Evolutionary conservation across 257 asterid genomes (phyloP).

Genomic region (Coffea canephora): DNA sequence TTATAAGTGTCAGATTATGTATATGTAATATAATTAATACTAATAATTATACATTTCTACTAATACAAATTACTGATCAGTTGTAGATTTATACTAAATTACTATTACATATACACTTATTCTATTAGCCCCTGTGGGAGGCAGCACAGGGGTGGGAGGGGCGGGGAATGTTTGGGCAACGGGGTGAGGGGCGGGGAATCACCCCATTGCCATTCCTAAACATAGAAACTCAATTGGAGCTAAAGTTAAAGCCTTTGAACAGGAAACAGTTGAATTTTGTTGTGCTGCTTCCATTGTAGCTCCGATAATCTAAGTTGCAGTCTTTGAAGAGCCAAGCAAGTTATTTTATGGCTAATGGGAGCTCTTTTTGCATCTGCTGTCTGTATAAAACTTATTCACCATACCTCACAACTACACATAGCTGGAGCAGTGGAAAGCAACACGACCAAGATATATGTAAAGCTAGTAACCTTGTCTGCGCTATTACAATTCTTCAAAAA

Average conservation of each 20-base stretch:
- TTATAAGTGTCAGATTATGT: no score
- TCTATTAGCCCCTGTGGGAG: no score
- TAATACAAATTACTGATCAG: no score
- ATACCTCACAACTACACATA: background rate
- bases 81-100: no score
- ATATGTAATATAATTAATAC: no score
- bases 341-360: background rate
- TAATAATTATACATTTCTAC: no score
- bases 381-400: background rate
- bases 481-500: background rate
- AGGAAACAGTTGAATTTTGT: background rate
- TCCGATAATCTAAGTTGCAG: background rate
- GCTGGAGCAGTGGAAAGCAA: background rate
- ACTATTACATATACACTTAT: no score
- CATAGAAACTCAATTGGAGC: background rate
- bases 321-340: background rate
- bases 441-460: background rate
- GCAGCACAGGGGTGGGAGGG: no score
- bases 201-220: no score
- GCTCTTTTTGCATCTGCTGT: background rate
- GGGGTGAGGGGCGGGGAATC: no score
- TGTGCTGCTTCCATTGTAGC: background rate
- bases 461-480: background rate
- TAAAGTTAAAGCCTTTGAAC: background rate
- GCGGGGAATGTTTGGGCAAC: no score